Evolutionary conservation across 139 green algal species (phyloP).

Genomic region (Coelastrella sp.): DNA sequence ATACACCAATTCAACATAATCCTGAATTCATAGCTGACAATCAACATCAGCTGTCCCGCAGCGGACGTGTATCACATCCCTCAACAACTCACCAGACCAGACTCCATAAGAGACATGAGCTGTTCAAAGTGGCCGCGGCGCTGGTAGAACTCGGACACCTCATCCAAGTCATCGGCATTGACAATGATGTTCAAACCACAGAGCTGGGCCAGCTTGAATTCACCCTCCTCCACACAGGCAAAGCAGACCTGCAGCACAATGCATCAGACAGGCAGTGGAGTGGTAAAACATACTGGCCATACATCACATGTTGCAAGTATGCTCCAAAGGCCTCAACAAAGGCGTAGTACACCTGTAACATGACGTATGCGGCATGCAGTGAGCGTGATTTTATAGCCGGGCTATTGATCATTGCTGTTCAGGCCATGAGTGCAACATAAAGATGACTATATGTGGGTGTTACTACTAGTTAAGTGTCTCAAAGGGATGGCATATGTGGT

Average conservation of each 20-base stretch:
- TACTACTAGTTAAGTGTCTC: no score
- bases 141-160: slow-evolving; percentile 97
- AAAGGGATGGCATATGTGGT: no score
- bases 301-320: no score
- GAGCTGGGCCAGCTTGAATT: slow-evolving; percentile 98
- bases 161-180: slow-evolving; percentile 98
- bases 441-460: no score
- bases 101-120: slow-evolving; percentile 97
- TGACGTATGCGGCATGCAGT: not conserved
- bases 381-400: no score
- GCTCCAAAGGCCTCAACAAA: not conserved
- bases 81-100: slow-evolving; percentile 77
- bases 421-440: no score
- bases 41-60: no score
- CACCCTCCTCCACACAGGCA: slow-evolving; percentile 95
- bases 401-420: no score
- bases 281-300: no score
- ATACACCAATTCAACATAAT: not conserved
- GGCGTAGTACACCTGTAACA: not conserved
- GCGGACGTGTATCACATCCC: not conserved
- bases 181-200: slow-evolving; percentile 99
- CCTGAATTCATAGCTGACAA: not conserved
- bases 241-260: slow-evolving; percentile 82
- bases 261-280: not conserved
- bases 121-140: slow-evolving; percentile 90